phyloP scores from a whole-genome alignment of 2,329 filamentous ascomycete genomes.

The Hymenoscyphus fructigenus region DNA sequence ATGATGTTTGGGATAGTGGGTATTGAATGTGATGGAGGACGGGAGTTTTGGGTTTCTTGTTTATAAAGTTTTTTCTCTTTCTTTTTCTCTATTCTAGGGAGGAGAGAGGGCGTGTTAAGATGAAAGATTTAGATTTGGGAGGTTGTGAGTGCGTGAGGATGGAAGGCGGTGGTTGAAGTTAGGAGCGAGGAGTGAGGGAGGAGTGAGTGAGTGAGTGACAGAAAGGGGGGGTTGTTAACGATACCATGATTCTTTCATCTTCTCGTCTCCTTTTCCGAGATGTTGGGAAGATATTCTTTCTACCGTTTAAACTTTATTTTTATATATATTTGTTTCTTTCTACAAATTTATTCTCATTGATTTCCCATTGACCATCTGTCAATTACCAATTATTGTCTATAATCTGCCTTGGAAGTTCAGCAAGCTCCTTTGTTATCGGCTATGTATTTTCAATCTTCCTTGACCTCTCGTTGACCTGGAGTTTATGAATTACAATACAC shows the following conservation, averaged over 20 bases:
- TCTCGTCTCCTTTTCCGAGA: neutral
- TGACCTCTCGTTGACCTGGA: too few relatives aligned
- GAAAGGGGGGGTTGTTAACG: neutral
- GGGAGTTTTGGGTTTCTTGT: neutral
- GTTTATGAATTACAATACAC: too few relatives aligned
- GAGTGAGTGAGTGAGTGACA: too few relatives aligned
- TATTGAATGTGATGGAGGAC: conserved; percentile 23
- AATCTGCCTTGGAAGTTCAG: too few relatives aligned
- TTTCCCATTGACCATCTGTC: too few relatives aligned
- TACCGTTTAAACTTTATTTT: neutral
- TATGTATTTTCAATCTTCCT: too few relatives aligned
- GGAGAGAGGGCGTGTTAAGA: neutral
- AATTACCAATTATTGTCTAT: too few relatives aligned
- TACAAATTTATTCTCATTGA: neutral
- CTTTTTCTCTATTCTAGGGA: neutral
- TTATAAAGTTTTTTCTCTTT: neutral
- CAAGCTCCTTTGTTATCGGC: too few relatives aligned
- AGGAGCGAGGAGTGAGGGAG: neutral
- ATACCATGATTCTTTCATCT: conserved; percentile 1
- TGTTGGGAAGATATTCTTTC: neutral
- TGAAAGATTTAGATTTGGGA: neutral
- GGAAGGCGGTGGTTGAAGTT: neutral
- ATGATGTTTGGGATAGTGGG: conserved; percentile 59
- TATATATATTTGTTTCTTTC: neutral
- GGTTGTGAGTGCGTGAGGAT: neutral